Base-by-base conservation (phyloP, 2,329 filamentous ascomycete genomes). In the Ascochyta fabae region DNA sequence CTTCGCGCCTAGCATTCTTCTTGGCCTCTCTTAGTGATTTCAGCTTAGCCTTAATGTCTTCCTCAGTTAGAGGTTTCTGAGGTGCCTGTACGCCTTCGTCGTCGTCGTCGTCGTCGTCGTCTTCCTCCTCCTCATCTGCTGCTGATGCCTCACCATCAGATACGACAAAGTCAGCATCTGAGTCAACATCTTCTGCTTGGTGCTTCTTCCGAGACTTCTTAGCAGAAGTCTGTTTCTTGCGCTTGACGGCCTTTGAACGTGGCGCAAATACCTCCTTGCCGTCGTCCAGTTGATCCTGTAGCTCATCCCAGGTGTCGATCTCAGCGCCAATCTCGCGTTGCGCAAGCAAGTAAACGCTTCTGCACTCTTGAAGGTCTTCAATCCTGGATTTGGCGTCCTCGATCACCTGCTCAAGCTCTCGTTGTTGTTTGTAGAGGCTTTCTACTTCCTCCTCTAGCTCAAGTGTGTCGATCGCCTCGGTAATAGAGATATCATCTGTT, bases 401-500 rank as follows among this genome's bases (percentile, higher is more conserved):
- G 13, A 70, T 59, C 8, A 68, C 48, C 16, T 64, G 49, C 23
- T 70, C 35, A 15, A 52, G 56, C 5, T 52, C 48, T 0, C 62
- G 41, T 3, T 60, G 35, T 39, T 72, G 64, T 1, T 75, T 70
- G 2, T 67, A 62, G 6, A 73, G 61, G 2, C 60, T 53, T 12
- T 64, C 56, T 2, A 76, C 65, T 38, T 71, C 53, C 12, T 73
- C 70, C 8, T 75, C 69, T 1, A 79, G 65, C 4, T 67, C 64
- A 33, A 81, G 68, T 26, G 69, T 74, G 4, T 77, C 71, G 4
- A 72, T 66, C 4, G 78, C 79, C 51, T 84, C 80, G 0, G 70
- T 77, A 4, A 80, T 70, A 7, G 76, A 80, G 8, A 88, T 85
- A 39, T 88, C 84, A 64, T 88, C 86, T 0, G 84, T 86, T 65